phyloP scores from a whole-genome alignment of 2,329 filamentous ascomycete genomes.

The Thelonectria rubi region DNA sequence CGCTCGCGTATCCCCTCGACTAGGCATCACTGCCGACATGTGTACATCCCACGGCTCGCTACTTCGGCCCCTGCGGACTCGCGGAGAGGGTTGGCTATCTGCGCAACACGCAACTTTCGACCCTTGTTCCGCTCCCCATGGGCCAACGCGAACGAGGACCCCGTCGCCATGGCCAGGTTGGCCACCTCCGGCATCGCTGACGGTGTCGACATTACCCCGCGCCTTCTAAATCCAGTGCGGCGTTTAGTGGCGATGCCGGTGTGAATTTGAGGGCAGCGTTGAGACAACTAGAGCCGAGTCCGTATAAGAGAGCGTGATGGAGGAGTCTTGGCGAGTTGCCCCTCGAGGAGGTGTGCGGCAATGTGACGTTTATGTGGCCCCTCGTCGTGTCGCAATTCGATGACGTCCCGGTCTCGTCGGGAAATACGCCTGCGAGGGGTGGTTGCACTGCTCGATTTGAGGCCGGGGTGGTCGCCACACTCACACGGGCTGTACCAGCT shows the following conservation, averaged over 20 bases:
- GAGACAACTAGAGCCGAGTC: neutral
- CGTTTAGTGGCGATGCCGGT: neutral
- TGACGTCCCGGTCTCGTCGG: conserved; percentile 12
- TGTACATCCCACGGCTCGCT: neutral
- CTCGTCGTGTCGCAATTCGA: conserved; percentile 3
- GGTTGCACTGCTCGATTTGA: conserved; percentile 10
- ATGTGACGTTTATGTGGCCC: conserved; percentile 9
- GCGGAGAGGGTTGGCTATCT: conserved; percentile 1
- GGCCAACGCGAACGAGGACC: conserved; percentile 1
- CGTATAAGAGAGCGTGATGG: no score
- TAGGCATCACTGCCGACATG: conserved; percentile 1
- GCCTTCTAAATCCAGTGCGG: conserved; percentile 4
- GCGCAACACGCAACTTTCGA: conserved; percentile 15
- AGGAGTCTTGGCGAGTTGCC: no score
- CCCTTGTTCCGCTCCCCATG: conserved; percentile 4
- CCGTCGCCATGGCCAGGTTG: conserved; percentile 5
- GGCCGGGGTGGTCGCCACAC: conserved; percentile 15
- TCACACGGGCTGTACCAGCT: conserved; percentile 15
- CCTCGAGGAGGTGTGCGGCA: neutral
- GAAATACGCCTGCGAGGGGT: conserved; percentile 14
- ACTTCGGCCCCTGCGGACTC: conserved; percentile 12
- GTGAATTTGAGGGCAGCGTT: neutral
- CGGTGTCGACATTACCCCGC: conserved; percentile 22
- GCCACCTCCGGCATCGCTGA: conserved; percentile 14
- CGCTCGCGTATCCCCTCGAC: neutral